A percentile compares a stretch with the other conserved stretches of the same genome.
These are phyloP conservation scores for Picochlorum sp. DNA, from an alignment of 139 green algal genomes.

Conservation along the genomic window DNA sequence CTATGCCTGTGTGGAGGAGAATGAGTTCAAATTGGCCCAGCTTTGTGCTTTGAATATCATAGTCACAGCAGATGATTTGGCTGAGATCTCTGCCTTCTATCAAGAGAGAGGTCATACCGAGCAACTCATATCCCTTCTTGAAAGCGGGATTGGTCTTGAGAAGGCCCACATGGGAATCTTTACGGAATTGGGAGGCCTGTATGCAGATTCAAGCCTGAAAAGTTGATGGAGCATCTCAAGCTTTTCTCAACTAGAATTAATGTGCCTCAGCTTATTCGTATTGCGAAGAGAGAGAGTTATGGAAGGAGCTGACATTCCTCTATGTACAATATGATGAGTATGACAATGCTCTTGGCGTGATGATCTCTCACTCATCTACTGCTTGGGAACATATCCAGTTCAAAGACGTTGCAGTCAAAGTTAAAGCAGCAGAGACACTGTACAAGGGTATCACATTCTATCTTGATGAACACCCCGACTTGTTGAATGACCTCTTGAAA, in stretches of 20 bases:
- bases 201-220: constrained; percentile 72
- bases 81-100: constrained; percentile 94
- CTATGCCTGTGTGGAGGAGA: constrained; percentile 94
- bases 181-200: constrained; percentile 92
- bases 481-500: constrained; percentile 91
- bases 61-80: constrained; percentile 95
- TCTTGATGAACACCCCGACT: constrained; percentile 90
- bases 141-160: constrained; percentile 94
- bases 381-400: constrained; percentile 97
- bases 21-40: constrained; percentile 93
- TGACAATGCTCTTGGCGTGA: constrained; percentile 89
- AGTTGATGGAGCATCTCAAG: constrained; percentile 99
- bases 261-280: constrained; percentile 93
- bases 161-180: constrained; percentile 99
- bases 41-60: constrained; percentile 99
- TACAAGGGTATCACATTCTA: constrained; percentile 96
- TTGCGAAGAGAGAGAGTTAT: constrained; percentile 94
- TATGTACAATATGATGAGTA: constrained; percentile 98
- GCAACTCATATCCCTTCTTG: constrained; percentile 92
- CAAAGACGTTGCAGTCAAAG: constrained; percentile 68
- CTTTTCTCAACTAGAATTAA: constrained; percentile 94
- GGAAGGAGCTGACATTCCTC: constrained; percentile 93
- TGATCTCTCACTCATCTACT: constrained; percentile 86
- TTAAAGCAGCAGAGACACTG: constrained; percentile 68
- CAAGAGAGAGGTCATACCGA: constrained; percentile 81